phyloP scores from a whole-genome alignment of 2,329 filamentous ascomycete genomes.

The Cryoendolithus antarcticus region DNA sequence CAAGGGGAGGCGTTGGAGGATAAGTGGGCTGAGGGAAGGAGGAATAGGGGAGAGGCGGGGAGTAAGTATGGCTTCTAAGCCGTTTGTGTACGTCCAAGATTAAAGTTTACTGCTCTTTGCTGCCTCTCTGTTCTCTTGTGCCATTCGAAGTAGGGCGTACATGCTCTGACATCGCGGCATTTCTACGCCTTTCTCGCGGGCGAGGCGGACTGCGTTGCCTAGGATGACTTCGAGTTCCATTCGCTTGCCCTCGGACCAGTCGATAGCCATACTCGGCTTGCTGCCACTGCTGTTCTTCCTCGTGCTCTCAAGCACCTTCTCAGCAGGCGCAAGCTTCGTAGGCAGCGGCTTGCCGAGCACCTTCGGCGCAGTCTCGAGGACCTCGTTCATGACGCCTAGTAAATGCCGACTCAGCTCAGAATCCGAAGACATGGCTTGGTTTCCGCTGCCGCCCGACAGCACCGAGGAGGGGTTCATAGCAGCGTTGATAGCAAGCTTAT shows the following conservation, averaged over 20 bases:
- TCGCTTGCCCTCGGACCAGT: constrained; percentile 54
- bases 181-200: constrained; percentile 48
- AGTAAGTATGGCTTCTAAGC: constrained; percentile 65
- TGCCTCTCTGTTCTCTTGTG: constrained; percentile 42
- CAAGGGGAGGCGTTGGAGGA: constrained; percentile 85
- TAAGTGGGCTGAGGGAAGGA: constrained; percentile 70
- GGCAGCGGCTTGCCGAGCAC: constrained; percentile 52
- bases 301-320: constrained; percentile 51
- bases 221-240: constrained; percentile 63
- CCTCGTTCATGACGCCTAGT: constrained; percentile 56
- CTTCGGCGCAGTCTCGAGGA: constrained; percentile 50
- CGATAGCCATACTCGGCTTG: constrained; percentile 52
- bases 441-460: constrained; percentile 50
- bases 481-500: constrained; percentile 66
- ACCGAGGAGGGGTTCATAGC: constrained; percentile 63
- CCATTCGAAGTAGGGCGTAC: constrained; percentile 53
- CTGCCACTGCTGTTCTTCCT: constrained; percentile 50
- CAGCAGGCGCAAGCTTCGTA: constrained; percentile 46
- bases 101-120: constrained; percentile 15
- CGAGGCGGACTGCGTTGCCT: constrained; percentile 57
- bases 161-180: constrained; percentile 55
- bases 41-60: constrained; percentile 70
- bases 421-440: constrained; percentile 54
- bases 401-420: constrained; percentile 51
- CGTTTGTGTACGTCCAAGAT: background rate